Evolutionary conservation across 495 filamentous ascomycete genomes (phyloP), one percentile per base, ranked within the genome.

Genomic region (Poronia punctata): DNA sequence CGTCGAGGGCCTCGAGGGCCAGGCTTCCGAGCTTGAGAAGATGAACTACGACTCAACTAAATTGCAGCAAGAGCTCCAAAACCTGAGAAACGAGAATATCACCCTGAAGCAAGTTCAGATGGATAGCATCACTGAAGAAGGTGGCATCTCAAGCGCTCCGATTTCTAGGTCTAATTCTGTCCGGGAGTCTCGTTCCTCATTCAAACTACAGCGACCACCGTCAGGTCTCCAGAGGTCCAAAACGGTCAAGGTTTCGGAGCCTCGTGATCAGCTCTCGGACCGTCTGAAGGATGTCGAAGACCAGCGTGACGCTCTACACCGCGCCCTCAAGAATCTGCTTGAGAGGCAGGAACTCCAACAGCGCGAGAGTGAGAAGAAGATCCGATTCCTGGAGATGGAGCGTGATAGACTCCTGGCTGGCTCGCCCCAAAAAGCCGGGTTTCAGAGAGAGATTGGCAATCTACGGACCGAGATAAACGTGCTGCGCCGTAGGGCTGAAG

Each of bases 301-400:
- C 26, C 92, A 98, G 64, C 82, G 92, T 16, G 92, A 98, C 62
- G 88, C 88, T 9, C 69, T 98, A 10, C 92, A 97, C 65, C 71
- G 75, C 25, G 84, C 92, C 15, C 66, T 98, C 40, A 84, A 79
- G 60, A 86, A 76, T 45, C 67, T 98, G n/a, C 74, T 96, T n/a
- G 79, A 88, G 30, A 79, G 92, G 32, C 87, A 96, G 39, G 78
- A 84, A 36, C 76, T 80, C 51, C 87, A 95, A 57, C 79, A 80
- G 35, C 76, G 77, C 32, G 85, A 92, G 48, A 84, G 86, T 46
- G 71, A 79, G 52, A 92, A 89, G 62, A 80, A 75, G 38, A 78
- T 92, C 48, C 71, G 68, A 31, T 64, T 75, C 14, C 71, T 97
- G 15, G 86, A 95, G 59, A 64, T 76, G 17, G 90, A 96, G 57